These are phyloP conservation scores for Magnusiomyces starmeri DNA, from an alignment of 1,139 yeast species.

Conservation along the genomic window DNA sequence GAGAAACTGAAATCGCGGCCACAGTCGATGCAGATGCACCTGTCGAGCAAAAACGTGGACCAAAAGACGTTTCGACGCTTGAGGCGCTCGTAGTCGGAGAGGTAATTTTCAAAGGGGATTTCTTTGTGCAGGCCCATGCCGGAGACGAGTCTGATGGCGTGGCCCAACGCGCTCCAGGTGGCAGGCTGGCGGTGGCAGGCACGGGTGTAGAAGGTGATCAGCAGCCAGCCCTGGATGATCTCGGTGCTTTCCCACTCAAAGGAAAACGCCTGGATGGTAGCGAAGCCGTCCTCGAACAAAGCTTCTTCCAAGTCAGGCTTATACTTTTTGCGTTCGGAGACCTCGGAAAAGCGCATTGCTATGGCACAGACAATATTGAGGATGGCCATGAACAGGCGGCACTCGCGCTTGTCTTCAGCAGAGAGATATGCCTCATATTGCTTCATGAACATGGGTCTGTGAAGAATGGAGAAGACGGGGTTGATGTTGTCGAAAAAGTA, in stretches of 20 bases:
- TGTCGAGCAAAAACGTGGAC: conserved; percentile 51
- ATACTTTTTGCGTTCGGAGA: conserved; percentile 30
- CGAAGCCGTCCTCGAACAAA: conserved; percentile 46
- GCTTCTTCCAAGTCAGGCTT: conserved; percentile 44
- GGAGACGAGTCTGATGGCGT: conserved; percentile 47
- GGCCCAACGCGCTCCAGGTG: conserved; percentile 46
- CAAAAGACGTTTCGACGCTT: conserved; percentile 53
- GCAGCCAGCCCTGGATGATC: conserved; percentile 55
- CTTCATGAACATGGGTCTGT: conserved; percentile 48
- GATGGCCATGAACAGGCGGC: conserved; percentile 46
- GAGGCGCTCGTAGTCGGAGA: conserved; percentile 40
- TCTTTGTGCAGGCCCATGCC: conserved; percentile 48
- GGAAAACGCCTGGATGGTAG: conserved; percentile 43
- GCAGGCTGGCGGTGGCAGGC: conserved; percentile 53
- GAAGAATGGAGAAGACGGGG: conserved; percentile 48
- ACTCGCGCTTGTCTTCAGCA: conserved; percentile 23
- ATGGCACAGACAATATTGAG: conserved; percentile 46
- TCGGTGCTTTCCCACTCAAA: conserved; percentile 68
- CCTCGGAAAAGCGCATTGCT: conserved; percentile 48
- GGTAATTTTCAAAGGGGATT: not conserved
- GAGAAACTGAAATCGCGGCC: conserved; percentile 45
- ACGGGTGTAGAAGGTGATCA: conserved; percentile 48
- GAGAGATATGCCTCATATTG: conserved; percentile 41
- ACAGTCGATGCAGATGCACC: conserved; percentile 47
- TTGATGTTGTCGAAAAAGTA: conserved; percentile 48